Evolutionary conservation across 2,329 filamentous ascomycete species (phyloP).

Genomic region (Cercospora zeae-maydis): DNA sequence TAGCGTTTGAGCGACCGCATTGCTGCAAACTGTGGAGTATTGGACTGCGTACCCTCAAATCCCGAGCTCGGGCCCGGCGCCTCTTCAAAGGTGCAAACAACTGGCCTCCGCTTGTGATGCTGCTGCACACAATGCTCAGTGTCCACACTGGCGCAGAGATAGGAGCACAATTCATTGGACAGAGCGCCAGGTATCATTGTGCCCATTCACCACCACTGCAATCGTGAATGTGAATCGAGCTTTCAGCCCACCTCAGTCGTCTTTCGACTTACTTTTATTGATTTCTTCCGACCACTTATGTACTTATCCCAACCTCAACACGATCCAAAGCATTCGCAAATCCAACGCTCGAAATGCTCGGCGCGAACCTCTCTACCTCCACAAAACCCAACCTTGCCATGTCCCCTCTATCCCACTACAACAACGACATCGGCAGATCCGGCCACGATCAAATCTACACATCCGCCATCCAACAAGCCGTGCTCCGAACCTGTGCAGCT

Average conservation of each 20-base stretch:
- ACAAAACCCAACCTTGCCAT: background rate
- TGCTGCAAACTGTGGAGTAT: background rate
- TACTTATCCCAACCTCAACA: background rate
- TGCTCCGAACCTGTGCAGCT: background rate
- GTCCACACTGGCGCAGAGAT: too few species aligned
- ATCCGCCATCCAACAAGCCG: background rate
- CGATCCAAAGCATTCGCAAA: background rate
- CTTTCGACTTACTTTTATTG: too few species aligned
- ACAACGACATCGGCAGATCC: background rate
- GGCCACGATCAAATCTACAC: background rate
- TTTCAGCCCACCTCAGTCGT: too few species aligned
- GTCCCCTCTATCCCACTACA: background rate
- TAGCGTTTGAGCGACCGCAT: background rate
- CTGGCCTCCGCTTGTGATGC: too few species aligned
- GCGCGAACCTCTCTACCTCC: too few species aligned
- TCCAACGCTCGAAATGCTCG: background rate
- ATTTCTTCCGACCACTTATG: too few species aligned
- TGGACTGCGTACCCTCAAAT: background rate
- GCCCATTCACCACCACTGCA: too few species aligned
- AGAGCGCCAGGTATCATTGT: too few species aligned
- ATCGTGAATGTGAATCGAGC: too few species aligned
- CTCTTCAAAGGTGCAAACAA: background rate
- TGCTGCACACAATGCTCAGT: too few species aligned
- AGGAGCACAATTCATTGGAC: too few species aligned
- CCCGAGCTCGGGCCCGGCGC: background rate